These are phyloP conservation scores for Wallacemonas sp. DNA, from an alignment of 208 protist species.

Conservation along the genomic window DNA sequence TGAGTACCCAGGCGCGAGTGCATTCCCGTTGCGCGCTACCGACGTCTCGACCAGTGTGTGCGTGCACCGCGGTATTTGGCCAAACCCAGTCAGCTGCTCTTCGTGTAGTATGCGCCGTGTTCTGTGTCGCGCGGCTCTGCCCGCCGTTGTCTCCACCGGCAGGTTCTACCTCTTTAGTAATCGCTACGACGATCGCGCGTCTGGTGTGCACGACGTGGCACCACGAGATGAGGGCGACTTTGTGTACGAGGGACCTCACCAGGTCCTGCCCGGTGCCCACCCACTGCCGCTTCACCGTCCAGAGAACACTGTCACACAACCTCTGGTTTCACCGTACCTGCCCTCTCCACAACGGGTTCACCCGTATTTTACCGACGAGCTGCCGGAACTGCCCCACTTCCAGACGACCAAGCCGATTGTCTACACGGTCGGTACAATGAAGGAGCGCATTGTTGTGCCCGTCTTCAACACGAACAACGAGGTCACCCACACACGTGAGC, in stretches of 20 bases:
- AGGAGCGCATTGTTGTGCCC: constrained; percentile 83
- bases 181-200: constrained; percentile 70
- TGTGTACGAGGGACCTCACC: constrained; percentile 58
- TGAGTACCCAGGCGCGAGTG: no score
- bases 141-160: not conserved
- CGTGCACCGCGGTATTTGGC: no score
- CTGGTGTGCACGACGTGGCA: constrained; percentile 81
- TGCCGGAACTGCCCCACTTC: constrained; percentile 87
- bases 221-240: constrained; percentile 82
- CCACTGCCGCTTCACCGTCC: constrained; percentile 77
- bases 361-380: constrained; percentile 82
- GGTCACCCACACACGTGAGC: constrained; percentile 84
- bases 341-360: constrained; percentile 84
- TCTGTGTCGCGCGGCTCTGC: not conserved
- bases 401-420: constrained; percentile 70
- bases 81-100: no score
- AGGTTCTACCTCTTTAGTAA: constrained; percentile 44
- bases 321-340: constrained; percentile 80
- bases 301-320: constrained; percentile 73
- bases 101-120: not conserved
- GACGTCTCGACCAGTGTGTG: no score
- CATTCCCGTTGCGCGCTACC: no score
- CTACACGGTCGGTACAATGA: constrained; percentile 83
- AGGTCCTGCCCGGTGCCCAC: constrained; percentile 79
- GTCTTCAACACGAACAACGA: constrained; percentile 76